Percentiles rank a stretch among this genome's conserved stretches.
Evolutionary conservation across 2,329 filamentous ascomycete species (phyloP).

Genomic region (Mariannaea sp.): DNA sequence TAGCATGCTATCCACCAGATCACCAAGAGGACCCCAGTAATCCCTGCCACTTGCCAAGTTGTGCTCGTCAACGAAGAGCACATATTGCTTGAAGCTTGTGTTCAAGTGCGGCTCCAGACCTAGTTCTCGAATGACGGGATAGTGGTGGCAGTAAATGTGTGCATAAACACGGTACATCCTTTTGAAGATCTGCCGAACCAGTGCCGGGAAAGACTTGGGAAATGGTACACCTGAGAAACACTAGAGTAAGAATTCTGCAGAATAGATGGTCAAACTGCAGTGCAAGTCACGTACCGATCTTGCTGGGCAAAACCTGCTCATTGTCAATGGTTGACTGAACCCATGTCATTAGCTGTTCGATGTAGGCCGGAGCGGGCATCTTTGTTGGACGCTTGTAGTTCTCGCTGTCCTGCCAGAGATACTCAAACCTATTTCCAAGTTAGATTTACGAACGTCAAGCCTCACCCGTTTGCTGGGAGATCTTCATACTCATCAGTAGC

Average conservation of each 20-base stretch:
- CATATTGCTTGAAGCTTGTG: conserved; percentile 99
- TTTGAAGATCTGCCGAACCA: conserved; percentile 97
- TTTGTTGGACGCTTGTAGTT: conserved; percentile 96
- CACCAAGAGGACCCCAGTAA: conserved; percentile 94
- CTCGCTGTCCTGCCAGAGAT: conserved; percentile 96
- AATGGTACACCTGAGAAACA: conserved; percentile 76
- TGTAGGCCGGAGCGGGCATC: conserved; percentile 96
- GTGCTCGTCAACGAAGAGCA: conserved; percentile 98
- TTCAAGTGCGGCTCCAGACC: conserved; percentile 97
- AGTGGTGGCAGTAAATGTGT: conserved; percentile 99
- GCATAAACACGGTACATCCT: conserved; percentile 98
- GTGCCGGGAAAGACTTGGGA: conserved; percentile 85
- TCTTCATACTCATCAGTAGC: conserved; percentile 93
- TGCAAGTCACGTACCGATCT: conserved; percentile 66
- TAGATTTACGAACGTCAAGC: conserved; percentile 14
- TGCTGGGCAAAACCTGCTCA: conserved; percentile 90
- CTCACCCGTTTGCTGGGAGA: background rate
- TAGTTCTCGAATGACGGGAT: conserved; percentile 92
- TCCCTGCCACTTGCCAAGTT: conserved; percentile 89
- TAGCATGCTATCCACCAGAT: conserved; percentile 97
- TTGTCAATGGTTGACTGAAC: conserved; percentile 96
- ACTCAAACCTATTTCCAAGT: conserved; percentile 75
- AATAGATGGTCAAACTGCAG: background rate
- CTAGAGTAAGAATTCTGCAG: conserved; percentile 11
- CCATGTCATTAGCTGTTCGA: conserved; percentile 97